Evolutionary conservation across 306 rosid species (phyloP), one percentile per base, ranked within the genome.

Genomic region (Vigna radiata): DNA sequence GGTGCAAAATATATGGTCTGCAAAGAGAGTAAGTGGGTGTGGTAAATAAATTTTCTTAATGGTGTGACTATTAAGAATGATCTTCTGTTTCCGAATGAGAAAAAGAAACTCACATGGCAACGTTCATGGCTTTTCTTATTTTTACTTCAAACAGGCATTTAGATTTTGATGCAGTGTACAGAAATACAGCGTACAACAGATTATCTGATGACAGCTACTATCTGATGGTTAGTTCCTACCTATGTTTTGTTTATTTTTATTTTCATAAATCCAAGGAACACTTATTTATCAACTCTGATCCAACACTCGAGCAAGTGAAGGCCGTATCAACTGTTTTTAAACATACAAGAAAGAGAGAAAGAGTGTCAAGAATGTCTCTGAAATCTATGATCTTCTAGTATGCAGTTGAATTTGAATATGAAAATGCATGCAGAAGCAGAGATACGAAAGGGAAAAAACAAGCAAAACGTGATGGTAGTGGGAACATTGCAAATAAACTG

Each of bases 211-310:
- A 9, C 41, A 29, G 41, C 66, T 59, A 27, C 14, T 29, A 29
- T 27, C 39, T 13, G 41, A 46, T n/a, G 16, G 13, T 70, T 61
- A 36, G 50, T 53, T 65, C 56, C 25, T 54, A 54, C 52, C 62
- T 36, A 8, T 69, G 64, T 14, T 69, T 69, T 58, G 41, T 44
- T 68, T 46, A 13, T 17, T 56, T 18, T 7, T 39, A 3, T 41
- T 63, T 52, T 27, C 67, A 72, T 11, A 69, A 48, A 73, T 64
- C 63, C 61, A 49, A 66, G 79, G 36, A 66, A 37, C 61, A 56
- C 27, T 66, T 72, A 41, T 58, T 58, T 66, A 43, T 48, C 23
- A 29, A 43, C 9, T 72, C 19, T 48, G 41, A 55, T 72, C 36
- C 56, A 48, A 77, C 50, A 60, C 27, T 37, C 61, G 36, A 50